phyloP scores from a whole-genome alignment of 2,329 filamentous ascomycete species.

The Ophiocordyceps camponoti-leonardi region DNA sequence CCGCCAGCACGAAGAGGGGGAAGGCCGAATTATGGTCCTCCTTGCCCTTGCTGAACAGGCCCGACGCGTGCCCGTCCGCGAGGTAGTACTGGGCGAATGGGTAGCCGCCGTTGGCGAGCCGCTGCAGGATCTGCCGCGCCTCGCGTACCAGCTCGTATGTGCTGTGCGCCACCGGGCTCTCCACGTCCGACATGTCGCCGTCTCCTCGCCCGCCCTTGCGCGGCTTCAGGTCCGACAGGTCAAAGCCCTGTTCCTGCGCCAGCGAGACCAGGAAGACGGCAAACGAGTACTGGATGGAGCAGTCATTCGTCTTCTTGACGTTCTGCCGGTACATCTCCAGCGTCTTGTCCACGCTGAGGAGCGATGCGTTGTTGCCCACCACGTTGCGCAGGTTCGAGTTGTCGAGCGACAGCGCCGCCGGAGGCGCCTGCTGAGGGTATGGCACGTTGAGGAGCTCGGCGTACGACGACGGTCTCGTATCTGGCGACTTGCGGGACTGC shows the following conservation, averaged over 20 bases:
- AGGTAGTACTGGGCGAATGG: constrained; percentile 98
- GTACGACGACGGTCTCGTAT: constrained; percentile 34
- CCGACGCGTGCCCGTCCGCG: constrained; percentile 83
- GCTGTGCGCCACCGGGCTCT: constrained; percentile 25
- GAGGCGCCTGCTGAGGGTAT: constrained; percentile 61
- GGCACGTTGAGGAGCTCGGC: constrained; percentile 48
- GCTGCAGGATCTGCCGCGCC: constrained; percentile 77
- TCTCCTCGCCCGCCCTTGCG: constrained; percentile 30
- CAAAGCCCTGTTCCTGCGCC: constrained; percentile 58
- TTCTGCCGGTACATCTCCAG: constrained; percentile 96
- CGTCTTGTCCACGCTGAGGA: constrained; percentile 83
- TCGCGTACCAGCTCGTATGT: constrained; percentile 63
- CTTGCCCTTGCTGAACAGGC: constrained; percentile 87
- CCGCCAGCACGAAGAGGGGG: constrained; percentile 78
- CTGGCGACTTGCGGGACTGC: constrained; percentile 37
- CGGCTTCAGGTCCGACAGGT: constrained; percentile 27
- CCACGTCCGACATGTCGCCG: constrained; percentile 26
- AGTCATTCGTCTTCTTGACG: constrained; percentile 90
- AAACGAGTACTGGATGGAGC: constrained; percentile 87
- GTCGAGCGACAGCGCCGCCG: constrained; percentile 52
- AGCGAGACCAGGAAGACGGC: constrained; percentile 86
- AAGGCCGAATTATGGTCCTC: constrained; percentile 86
- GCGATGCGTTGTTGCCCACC: constrained; percentile 77
- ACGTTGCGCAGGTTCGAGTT: constrained; percentile 64
- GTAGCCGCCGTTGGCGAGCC: constrained; percentile 71